A percentile compares a stretch with the other conserved stretches of the same genome.
Evolutionary conservation across 768 basidiomycete species (phyloP).

Genomic region (Trametes villosa): DNA sequence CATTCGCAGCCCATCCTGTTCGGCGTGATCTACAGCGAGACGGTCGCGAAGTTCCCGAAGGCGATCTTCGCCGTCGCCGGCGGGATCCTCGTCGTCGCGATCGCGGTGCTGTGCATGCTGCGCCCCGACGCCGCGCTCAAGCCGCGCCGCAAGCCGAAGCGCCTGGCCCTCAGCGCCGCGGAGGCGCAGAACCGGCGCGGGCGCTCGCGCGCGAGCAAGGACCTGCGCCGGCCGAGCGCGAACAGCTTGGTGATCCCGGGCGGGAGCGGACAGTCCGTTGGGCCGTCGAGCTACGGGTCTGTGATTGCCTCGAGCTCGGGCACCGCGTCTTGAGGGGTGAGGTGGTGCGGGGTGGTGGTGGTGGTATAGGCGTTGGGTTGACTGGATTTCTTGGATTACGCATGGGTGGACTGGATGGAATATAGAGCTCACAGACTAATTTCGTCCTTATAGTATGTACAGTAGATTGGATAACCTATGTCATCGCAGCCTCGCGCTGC

Average conservation of each 20-base stretch:
- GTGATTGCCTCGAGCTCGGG: not conserved
- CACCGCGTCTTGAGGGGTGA: not conserved
- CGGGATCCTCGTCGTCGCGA: constrained; percentile 53
- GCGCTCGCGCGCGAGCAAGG: constrained; percentile 44
- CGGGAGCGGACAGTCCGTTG: not conserved
- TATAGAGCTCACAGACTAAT: not conserved
- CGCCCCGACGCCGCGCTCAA: constrained; percentile 37
- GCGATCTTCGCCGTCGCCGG: constrained; percentile 69
- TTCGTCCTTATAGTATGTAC: constrained; percentile 11
- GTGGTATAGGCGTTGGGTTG: not conserved
- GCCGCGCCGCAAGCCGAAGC: constrained; percentile 22
- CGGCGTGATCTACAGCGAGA: constrained; percentile 65
- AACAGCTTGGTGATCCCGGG: constrained; percentile 3
- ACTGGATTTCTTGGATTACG: not conserved
- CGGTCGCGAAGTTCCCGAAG: constrained; percentile 67
- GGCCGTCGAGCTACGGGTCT: constrained; percentile 11
- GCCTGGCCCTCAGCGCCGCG: not conserved
- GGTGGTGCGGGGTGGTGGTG: not conserved
- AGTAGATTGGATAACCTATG: constrained; percentile 7
- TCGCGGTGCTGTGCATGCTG: constrained; percentile 51
- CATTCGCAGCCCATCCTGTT: constrained; percentile 65
- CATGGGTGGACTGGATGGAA: not conserved
- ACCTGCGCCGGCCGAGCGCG: constrained; percentile 28
- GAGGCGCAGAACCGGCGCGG: constrained; percentile 35
- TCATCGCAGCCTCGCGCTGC: not conserved